Evolutionary conservation across 306 rosid genomes (phyloP), one percentile per base, ranked within the genome.

Genomic region (Quercus aquifolioides): DNA sequence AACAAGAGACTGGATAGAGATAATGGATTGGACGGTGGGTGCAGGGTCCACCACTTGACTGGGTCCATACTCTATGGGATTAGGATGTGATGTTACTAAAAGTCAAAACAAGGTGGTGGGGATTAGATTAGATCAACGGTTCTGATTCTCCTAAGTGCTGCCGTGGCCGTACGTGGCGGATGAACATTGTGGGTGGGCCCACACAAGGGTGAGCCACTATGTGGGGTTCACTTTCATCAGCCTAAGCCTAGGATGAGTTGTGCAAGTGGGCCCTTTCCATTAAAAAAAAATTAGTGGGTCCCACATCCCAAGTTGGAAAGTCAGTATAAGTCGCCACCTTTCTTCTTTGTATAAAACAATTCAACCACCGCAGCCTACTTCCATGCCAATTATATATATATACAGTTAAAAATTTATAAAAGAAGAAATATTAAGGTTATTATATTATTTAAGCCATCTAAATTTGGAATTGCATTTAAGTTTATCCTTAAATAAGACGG

Each of bases 101-200:
- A 46, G 81, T 84, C 84, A 67, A 79, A 65, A 76, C 68, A 17
- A 52, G 69, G 20, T 23, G 10, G 46, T 41, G 3, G 46, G 12
- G 0, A 2, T 41, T 8, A 6, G 62, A 21, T 9, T 14, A 59
- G 35, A 54, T 73, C 1, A 33, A 76, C 79, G 77, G 84, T 56
- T 65, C 30, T 18, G 69, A 56, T 72, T 33, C 0, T 67, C 30
- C 33, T 28, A n/a, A 23, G 20, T 25, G 68, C 12, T 28, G 15
- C 20, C 46, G 46, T 41, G 46, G 46, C 41, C 26, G 21, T 13
- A 31, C 67, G 76, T 77, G 82, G 82, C 76, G 70, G 69, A 63
- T 5, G 62, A 49, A 51, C 77, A 72, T 4, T 51, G 52, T 8
- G 41, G 43, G 33, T 31, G 68, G 33, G 55, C 55, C 5, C 80